Conservation (phyloP, 2,329 filamentous ascomycete genomes). For the Aureobasidium leucospermi region DNA sequence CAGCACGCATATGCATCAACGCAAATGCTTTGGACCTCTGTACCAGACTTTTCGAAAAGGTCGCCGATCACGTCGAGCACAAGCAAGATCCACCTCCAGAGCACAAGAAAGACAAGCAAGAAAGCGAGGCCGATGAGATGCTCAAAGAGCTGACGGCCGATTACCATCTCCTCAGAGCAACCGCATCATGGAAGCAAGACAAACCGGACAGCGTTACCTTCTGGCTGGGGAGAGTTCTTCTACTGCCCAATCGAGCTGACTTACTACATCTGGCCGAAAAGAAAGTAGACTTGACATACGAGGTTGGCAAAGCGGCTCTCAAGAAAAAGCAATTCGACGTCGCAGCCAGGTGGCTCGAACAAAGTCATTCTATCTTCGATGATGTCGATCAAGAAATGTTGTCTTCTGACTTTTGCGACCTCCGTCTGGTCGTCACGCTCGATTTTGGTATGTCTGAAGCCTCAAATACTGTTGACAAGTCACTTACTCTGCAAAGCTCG, state of each 20-base stretch:
- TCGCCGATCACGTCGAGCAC: slow-evolving; percentile 43
- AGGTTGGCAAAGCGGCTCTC: slow-evolving; percentile 59
- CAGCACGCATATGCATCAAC: slow-evolving; percentile 57
- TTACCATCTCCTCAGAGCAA: slow-evolving; percentile 59
- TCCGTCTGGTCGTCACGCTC: slow-evolving; percentile 61
- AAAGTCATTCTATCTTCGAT: slow-evolving; percentile 55
- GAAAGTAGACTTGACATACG: slow-evolving; percentile 61
- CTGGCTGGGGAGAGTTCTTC: slow-evolving; percentile 58
- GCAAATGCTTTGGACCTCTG: slow-evolving; percentile 50
- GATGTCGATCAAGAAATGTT: slow-evolving; percentile 48
- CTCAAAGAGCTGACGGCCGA: slow-evolving; percentile 45
- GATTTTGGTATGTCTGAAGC: slow-evolving; percentile 28
- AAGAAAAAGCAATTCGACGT: slow-evolving; percentile 44
- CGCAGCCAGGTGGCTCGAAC: slow-evolving; percentile 66
- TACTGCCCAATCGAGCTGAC: slow-evolving; percentile 36
- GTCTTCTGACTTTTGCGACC: slow-evolving; percentile 54
- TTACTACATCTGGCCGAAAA: slow-evolving; percentile 48
- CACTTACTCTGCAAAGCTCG: slow-evolving; percentile 14
- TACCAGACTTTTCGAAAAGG: slow-evolving; percentile 55
- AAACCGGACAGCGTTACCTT: slow-evolving; percentile 71
- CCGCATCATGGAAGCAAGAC: slow-evolving; percentile 68
- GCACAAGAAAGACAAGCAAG: slow-evolving; percentile 4
- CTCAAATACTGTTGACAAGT: slow-evolving; percentile 21
- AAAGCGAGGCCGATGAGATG: slow-evolving; percentile 22
- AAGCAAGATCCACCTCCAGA: slow-evolving; percentile 16